These are phyloP conservation scores for Aspergillus proliferans DNA, from an alignment of 2,329 filamentous ascomycete genomes.

Conservation along the genomic window DNA sequence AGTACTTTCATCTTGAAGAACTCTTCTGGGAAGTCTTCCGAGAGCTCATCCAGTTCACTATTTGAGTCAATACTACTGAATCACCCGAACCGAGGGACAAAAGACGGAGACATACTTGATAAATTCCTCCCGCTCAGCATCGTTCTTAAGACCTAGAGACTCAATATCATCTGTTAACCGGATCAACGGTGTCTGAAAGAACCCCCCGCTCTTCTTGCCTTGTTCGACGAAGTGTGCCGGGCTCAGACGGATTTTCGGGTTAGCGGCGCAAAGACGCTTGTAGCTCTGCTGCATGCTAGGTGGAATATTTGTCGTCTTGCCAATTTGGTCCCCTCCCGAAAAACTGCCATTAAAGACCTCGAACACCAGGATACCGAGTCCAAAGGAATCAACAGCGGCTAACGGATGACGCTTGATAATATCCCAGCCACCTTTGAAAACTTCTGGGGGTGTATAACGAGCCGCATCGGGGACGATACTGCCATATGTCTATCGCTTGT, in stretches of 20 bases:
- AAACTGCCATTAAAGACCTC: constrained; percentile 90
- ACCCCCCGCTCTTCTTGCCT: constrained; percentile 71
- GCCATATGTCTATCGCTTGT: constrained; percentile 62
- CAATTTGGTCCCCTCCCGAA: constrained; percentile 67
- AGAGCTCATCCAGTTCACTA: constrained; percentile 72
- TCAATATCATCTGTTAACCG: constrained; percentile 90
- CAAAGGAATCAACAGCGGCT: constrained; percentile 79
- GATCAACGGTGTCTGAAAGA: constrained; percentile 90
- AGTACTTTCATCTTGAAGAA: constrained; percentile 97
- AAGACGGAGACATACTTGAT: constrained; percentile 53
- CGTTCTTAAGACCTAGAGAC: constrained; percentile 79
- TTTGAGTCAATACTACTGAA: constrained; percentile 15
- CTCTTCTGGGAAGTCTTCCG: constrained; percentile 93
- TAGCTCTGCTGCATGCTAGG: constrained; percentile 86
- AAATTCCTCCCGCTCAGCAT: constrained; percentile 77
- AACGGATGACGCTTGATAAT: constrained; percentile 75
- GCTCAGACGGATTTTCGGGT: constrained; percentile 81
- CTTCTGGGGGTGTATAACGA: constrained; percentile 79
- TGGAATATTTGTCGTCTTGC: constrained; percentile 79
- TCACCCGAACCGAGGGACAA: neutral
- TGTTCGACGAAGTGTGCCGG: constrained; percentile 85
- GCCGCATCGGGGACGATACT: constrained; percentile 78
- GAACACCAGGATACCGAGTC: constrained; percentile 74
- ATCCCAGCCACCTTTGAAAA: constrained; percentile 85
- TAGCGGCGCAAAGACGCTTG: constrained; percentile 78